Base-by-base conservation (phyloP, 371 early-diverging fungal species). In the Quaeritorhiza haematococci region DNA sequence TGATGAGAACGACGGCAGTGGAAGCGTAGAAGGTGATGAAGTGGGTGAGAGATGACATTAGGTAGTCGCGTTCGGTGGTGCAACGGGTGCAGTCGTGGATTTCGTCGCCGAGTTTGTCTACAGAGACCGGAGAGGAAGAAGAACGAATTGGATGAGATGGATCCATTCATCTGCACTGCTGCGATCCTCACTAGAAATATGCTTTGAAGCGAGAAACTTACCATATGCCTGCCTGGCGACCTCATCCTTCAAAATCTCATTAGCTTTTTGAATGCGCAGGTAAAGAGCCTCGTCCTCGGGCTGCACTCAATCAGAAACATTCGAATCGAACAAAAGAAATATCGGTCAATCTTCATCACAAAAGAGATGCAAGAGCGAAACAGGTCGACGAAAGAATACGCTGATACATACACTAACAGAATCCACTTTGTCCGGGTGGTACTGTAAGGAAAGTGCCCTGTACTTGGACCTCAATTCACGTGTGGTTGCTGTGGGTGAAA, bases 391-490 rank as follows among this genome's bases (percentile, higher is more conserved):
- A 26, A 38, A 24, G 35, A 17, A 41, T 21, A 21, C 29, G 19
- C 6, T 17, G 17, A 51, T 24, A 24, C 26, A 19, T 26, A 17
- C 6, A 21, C 41, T 26, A 27, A 47, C 29, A 13, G 58, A 63
- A 3, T 75, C 74, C 30, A 66, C 71, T 43, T 82, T 78, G 60
- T 78, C 82, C 24, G 88, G 88, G 71, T 90, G 90, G 55, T 68
- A 84, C 60, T 71, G 67, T 30, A 79, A 69, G 23, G 84, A 83
- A 42, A 85, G 67, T 34, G 68, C 62, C 38, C 77, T 69, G 59
- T 77, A 86, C 50, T 81, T 74, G 26, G 73, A 60, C 64, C 70
- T 72, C 26, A 88, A 75, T 27, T 80, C 76, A 57, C 67, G 70
- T 19, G 65, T 59, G 23, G 38, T 10, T 13, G 38, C n/a, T 13